phyloP scores from a whole-genome alignment of 257 asterid genomes.

The Solanum tarijense region DNA sequence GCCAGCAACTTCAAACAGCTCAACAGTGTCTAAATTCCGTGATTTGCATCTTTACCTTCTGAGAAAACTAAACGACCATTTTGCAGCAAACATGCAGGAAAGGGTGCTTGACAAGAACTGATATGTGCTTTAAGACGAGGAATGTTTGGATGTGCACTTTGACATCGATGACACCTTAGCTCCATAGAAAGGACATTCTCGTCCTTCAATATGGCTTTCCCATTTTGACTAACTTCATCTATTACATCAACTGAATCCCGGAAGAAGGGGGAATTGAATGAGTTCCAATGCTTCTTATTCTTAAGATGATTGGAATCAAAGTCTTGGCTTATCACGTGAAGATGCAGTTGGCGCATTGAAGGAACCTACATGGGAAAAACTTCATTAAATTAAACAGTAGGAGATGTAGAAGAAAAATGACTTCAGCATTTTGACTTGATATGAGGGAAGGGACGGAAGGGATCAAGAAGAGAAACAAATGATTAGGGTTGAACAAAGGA shows the following conservation, averaged over 20 bases:
- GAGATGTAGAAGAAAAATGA: not conserved
- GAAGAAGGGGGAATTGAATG: slow-evolving; percentile 73
- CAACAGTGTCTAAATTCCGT: not conserved
- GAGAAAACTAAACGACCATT: slow-evolving; percentile 41
- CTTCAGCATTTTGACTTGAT: not conserved
- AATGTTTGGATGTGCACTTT: slow-evolving; percentile 73
- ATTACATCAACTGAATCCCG: slow-evolving; percentile 72
- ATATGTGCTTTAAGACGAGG: slow-evolving; percentile 74
- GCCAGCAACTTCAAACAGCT: not conserved
- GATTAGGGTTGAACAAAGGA: too few species aligned
- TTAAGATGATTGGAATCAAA: slow-evolving; percentile 67
- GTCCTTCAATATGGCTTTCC: slow-evolving; percentile 22
- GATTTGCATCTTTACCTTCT: not conserved
- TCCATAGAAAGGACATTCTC: slow-evolving; percentile 38
- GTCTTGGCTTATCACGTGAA: slow-evolving; percentile 92
- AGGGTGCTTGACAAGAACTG: slow-evolving; percentile 48
- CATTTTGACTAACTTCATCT: slow-evolving; percentile 43
- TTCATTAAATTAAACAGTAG: not conserved
- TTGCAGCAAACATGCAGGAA: slow-evolving; percentile 45
- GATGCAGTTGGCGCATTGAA: slow-evolving; percentile 88
- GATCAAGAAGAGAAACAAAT: too few species aligned
- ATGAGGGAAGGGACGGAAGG: not conserved
- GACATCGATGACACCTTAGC: slow-evolving; percentile 79
- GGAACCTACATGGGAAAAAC: slow-evolving; percentile 41
- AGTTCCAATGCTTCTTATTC: slow-evolving; percentile 93